Evolutionary conservation across 495 filamentous ascomycete genomes (phyloP).

Genomic region (Pseudomonodictys pantanalensis): DNA sequence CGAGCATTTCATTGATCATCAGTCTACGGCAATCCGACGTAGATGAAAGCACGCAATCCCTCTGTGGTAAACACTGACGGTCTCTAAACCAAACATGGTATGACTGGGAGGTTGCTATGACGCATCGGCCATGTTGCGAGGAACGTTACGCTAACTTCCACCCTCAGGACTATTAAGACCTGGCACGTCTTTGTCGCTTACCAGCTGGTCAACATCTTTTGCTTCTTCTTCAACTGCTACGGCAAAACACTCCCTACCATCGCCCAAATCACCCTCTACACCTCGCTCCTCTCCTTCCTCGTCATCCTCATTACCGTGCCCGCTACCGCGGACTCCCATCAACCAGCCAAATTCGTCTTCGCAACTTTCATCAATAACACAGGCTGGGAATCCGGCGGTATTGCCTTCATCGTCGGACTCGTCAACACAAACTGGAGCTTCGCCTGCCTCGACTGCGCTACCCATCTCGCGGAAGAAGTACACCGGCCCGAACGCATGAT

Average conservation of each 20-base stretch:
- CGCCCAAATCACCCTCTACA: conserved; percentile 51
- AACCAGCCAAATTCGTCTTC: conserved; percentile 59
- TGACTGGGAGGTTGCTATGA: too few species aligned
- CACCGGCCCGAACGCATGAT: conserved; percentile 48
- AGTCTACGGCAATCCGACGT: neutral
- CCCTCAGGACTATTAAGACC: conserved; percentile 47
- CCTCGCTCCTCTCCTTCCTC: conserved; percentile 53
- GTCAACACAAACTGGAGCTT: conserved; percentile 63
- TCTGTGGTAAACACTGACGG: too few species aligned
- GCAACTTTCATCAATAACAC: conserved; percentile 61
- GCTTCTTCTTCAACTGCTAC: conserved; percentile 60
- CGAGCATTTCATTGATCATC: conserved; percentile 19
- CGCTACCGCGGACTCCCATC: conserved; percentile 53
- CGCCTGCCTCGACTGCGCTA: conserved; percentile 58
- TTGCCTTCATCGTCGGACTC: conserved; percentile 64
- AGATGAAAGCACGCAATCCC: neutral
- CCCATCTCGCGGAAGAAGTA: conserved; percentile 64
- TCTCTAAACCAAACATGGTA: too few species aligned
- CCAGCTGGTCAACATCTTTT: conserved; percentile 53
- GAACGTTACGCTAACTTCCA: conserved; percentile 13
- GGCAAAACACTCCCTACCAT: conserved; percentile 52
- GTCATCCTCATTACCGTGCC: conserved; percentile 57
- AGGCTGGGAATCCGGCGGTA: conserved; percentile 56
- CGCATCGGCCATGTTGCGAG: neutral
- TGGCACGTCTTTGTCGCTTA: conserved; percentile 56